Evolutionary conservation across 202 grass and related monocot species (phyloP), one percentile per base, ranked within the genome.

Genomic region (Carex sylvatica): DNA sequence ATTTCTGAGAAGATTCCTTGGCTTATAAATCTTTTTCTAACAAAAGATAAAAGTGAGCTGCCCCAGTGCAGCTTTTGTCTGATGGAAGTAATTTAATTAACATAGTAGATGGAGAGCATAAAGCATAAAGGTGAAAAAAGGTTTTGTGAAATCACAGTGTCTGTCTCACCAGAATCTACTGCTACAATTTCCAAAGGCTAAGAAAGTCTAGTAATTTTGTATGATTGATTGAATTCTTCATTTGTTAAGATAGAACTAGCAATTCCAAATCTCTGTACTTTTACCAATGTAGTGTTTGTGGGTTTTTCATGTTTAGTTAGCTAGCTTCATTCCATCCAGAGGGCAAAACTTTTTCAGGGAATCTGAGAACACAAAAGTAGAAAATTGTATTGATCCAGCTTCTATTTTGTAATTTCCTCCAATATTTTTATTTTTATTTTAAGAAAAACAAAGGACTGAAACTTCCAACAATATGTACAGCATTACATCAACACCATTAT

Each of bases 41-140:
- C 20, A 54, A 74, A 30, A 30, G 66, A 59, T 62, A 60, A 74
- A 84, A 74, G 35, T 80, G 59, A 80, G 42, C 56, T 63, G 61
- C 38, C 60, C 18, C 60, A 65, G 38, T 80, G 60, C 78, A 80
- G 78, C 78, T 65, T 80, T 80, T 80, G 59, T 80, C 78, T 80
- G 58, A 46, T 63, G 60, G 60, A 65, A 77, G 74, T 59, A 77
- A 36, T 36, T 56, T 52, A 58, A 77, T 59, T 77, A 58, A 77
- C 53, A 77, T 58, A 20, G 52, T 77, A 59, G 52, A 36, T 59
- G 74, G 53, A 77, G 74, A 58, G 49, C 72, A 31, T 59, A 77
- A 77, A 59, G 74, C 74, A 59, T 74, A 28, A 58, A 58, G 52
- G 30, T 19, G 1, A 59, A 47, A 72, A 77, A 58, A 59, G 70